Conservation (phyloP, 2,329 filamentous ascomycete genomes). For the Fusarium sp. region DNA sequence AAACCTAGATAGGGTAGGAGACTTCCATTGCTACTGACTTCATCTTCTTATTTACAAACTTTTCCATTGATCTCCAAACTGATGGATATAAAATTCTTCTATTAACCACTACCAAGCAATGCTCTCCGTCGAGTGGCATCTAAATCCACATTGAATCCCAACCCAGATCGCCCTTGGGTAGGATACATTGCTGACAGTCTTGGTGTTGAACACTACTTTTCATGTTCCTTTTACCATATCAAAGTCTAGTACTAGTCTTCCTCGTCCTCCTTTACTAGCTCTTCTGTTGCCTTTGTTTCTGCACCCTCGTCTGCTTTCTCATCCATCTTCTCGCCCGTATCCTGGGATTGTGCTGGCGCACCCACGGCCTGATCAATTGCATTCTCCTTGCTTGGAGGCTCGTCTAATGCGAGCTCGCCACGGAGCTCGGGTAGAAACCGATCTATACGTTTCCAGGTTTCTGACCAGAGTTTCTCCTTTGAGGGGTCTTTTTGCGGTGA, state of each 20-base stretch:
- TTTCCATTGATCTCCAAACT: background rate
- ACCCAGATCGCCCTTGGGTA: conserved; percentile 17
- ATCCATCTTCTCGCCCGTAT: conserved; percentile 7
- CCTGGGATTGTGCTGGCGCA: background rate
- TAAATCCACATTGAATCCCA: conserved; percentile 11
- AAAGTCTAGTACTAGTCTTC: conserved; percentile 4
- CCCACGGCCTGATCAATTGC: background rate
- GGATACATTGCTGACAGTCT: background rate
- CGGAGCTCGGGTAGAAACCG: conserved; percentile 71
- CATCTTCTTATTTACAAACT: background rate
- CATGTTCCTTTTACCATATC: background rate
- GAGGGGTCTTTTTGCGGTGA: conserved; percentile 69
- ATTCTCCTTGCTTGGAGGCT: conserved; percentile 36
- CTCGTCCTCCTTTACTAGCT: conserved; percentile 7
- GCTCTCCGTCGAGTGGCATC: background rate
- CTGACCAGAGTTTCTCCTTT: conserved; percentile 68
- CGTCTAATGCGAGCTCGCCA: conserved; percentile 66
- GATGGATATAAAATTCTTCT: conserved; percentile 5
- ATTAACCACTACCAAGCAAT: conserved; percentile 14
- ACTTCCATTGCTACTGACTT: background rate
- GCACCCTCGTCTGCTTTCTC: conserved; percentile 8
- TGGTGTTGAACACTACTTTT: background rate
- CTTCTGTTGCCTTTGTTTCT: conserved; percentile 9
- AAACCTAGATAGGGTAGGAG: background rate
- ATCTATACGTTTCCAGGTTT: conserved; percentile 74